Conservation (phyloP, 129 eudicot genomes). For the Artemisia argyi region DNA sequence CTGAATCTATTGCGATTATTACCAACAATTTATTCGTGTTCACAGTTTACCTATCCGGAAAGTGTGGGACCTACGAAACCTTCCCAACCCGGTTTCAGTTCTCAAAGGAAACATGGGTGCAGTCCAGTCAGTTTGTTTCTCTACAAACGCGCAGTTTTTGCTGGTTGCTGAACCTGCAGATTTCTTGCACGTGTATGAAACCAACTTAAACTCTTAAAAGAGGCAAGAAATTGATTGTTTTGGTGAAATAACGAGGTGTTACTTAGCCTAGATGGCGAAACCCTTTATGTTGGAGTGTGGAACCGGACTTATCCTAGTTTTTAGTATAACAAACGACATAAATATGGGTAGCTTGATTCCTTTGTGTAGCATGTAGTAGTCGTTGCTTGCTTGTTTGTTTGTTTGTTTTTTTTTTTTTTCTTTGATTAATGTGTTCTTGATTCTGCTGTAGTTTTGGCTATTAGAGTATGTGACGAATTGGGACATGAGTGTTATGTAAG, state of each 20-base stretch:
- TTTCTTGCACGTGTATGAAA: background rate
- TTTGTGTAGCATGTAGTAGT: too few species aligned
- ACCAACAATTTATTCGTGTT: too few species aligned
- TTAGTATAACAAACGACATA: too few species aligned
- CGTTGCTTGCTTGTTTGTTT: too few species aligned
- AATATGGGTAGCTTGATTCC: too few species aligned
- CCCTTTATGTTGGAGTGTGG: background rate
- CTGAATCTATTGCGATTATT: too few species aligned
- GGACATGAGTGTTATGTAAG: too few species aligned
- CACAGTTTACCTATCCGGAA: background rate
- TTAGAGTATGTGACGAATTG: too few species aligned
- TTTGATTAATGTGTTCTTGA: too few species aligned
- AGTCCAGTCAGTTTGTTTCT: background rate
- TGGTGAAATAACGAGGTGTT: background rate
- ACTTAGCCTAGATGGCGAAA: background rate
- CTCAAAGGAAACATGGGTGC: background rate
- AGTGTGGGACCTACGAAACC: background rate
- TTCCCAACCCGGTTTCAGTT: background rate
- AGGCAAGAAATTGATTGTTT: background rate
- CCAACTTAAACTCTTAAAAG: background rate
- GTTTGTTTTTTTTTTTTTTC: too few species aligned
- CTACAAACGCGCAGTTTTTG: background rate
- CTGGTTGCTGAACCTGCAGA: background rate
- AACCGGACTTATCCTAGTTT: background rate
- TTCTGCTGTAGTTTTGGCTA: too few species aligned